These are phyloP conservation scores for Cichorium intybus DNA, from an alignment of 140 eudicot species.

Conservation along the genomic window DNA sequence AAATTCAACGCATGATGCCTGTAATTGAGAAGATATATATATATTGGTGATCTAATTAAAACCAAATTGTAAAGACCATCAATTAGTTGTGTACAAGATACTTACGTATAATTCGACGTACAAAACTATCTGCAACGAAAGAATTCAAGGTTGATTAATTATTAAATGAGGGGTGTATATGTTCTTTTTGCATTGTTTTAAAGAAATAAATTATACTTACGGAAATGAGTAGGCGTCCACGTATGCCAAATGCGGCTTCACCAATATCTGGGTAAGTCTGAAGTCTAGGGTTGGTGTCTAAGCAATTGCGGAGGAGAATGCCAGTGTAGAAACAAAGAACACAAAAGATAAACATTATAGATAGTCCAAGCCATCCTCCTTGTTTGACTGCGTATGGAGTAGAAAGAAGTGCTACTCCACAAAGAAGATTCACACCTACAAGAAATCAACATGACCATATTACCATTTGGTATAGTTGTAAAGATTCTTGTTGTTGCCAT, in stretches of 20 bases:
- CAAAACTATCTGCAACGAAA: constrained; percentile 31
- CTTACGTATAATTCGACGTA: constrained; percentile 45
- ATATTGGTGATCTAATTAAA: constrained; percentile 6
- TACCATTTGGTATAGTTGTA: too few species aligned
- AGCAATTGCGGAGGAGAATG: constrained; percentile 67
- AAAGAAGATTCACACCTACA: constrained; percentile 85
- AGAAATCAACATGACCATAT: neutral
- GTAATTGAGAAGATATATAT: constrained; percentile 18
- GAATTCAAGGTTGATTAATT: neutral
- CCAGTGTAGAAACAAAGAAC: constrained; percentile 83
- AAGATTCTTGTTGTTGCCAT: too few species aligned
- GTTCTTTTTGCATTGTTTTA: too few species aligned
- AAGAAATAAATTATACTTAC: constrained; percentile 39
- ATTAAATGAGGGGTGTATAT: neutral
- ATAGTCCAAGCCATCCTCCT: constrained; percentile 90
- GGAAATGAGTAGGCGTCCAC: constrained; percentile 71
- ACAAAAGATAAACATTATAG: constrained; percentile 65
- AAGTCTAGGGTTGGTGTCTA: constrained; percentile 90
- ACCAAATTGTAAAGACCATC: too few species aligned
- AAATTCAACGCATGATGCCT: constrained; percentile 93
- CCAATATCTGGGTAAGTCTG: constrained; percentile 96
- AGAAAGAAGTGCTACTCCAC: constrained; percentile 97
- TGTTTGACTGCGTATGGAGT: constrained; percentile 86
- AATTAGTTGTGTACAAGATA: neutral
- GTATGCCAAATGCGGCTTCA: constrained; percentile 87